Conservation (phyloP, 805 yeast species). For the Pichia manshurica region DNA sequence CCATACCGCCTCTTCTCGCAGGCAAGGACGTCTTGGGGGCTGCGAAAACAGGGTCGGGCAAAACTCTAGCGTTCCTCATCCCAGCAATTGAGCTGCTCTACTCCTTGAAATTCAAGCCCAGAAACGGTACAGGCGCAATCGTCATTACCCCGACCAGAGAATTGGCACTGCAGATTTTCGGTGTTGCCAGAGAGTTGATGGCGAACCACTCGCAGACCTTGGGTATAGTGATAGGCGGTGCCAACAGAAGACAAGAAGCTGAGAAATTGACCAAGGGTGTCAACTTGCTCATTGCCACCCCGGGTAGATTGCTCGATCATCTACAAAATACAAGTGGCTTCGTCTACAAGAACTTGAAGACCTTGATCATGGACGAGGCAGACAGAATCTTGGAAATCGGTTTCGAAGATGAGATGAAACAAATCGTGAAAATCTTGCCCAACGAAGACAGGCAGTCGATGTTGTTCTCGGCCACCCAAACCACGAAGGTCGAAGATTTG, state of each 20-base stretch:
- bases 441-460: slow-evolving; percentile 90
- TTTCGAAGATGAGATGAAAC: slow-evolving; percentile 98
- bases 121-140: slow-evolving; percentile 97
- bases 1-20: slow-evolving; percentile 93
- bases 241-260: slow-evolving; percentile 95
- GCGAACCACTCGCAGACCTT: slow-evolving; percentile 86
- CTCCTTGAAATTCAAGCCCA: slow-evolving; percentile 88
- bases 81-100: slow-evolving; percentile 94
- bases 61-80: slow-evolving; percentile 88
- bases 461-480: slow-evolving; percentile 99
- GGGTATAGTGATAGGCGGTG: slow-evolving; percentile 98
- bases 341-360: slow-evolving; percentile 89
- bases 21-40: slow-evolving; percentile 98
- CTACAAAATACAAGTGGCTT: slow-evolving; percentile 92
- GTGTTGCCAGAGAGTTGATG: slow-evolving; percentile 94
- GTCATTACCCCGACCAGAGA: slow-evolving; percentile 97
- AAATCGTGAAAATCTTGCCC: slow-evolving; percentile 89
- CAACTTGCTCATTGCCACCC: slow-evolving; percentile 90
- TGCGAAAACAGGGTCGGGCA: slow-evolving; percentile 99
- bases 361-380: slow-evolving; percentile 94
- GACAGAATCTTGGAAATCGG: slow-evolving; percentile 97
- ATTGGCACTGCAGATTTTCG: slow-evolving; percentile 93
- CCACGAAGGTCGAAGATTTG: slow-evolving; percentile 96
- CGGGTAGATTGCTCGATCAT: slow-evolving; percentile 95
- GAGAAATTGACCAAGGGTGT: slow-evolving; percentile 93